Evolutionary conservation across 352 stramenopile species (phyloP).

Genomic region (Globisporangium cystogenes): DNA sequence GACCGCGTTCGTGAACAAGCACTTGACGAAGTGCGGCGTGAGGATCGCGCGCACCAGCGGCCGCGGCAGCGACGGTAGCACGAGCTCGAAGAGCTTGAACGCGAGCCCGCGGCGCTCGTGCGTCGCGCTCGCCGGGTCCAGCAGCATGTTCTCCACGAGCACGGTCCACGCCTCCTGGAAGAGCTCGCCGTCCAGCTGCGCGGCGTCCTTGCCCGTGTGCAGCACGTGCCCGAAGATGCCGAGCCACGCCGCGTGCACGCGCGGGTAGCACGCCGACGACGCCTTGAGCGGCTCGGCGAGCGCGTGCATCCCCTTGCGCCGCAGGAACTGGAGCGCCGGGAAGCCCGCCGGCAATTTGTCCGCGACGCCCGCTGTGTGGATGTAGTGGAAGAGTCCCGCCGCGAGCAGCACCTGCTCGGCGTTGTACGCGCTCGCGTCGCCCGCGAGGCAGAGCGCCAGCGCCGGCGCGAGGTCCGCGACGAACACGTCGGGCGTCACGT

Average conservation of each 20-base stretch:
- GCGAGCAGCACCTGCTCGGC: constrained; percentile 78
- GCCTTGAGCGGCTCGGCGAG: constrained; percentile 60
- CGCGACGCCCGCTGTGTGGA: constrained; percentile 37
- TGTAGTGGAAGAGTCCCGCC: constrained; percentile 66
- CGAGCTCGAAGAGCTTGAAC: constrained; percentile 80
- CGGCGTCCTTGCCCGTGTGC: constrained; percentile 26
- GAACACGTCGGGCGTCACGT: constrained; percentile 48
- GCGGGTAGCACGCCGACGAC: constrained; percentile 69
- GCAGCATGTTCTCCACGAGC: constrained; percentile 74
- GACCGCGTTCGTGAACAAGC: constrained; percentile 76
- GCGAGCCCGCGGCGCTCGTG: constrained; percentile 76
- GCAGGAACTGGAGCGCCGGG: constrained; percentile 34
- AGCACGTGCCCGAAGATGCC: constrained; percentile 74
- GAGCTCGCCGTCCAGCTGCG: constrained; percentile 50
- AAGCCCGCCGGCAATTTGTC: constrained; percentile 30
- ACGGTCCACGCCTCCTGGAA: constrained; percentile 78
- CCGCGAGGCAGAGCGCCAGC: constrained; percentile 22
- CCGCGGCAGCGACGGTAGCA: constrained; percentile 44
- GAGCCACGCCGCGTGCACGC: constrained; percentile 74
- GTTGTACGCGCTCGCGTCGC: constrained; percentile 44
- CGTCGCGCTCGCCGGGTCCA: constrained; percentile 37
- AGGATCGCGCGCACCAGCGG: constrained; percentile 54
- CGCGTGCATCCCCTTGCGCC: constrained; percentile 53
- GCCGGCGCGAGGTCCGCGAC: constrained; percentile 30
- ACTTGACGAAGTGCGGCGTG: constrained; percentile 76